Percentiles rank a stretch among this genome's conserved stretches.
Conservation (phyloP, 805 yeast genomes). For the Metschnikowia amazonensis region DNA sequence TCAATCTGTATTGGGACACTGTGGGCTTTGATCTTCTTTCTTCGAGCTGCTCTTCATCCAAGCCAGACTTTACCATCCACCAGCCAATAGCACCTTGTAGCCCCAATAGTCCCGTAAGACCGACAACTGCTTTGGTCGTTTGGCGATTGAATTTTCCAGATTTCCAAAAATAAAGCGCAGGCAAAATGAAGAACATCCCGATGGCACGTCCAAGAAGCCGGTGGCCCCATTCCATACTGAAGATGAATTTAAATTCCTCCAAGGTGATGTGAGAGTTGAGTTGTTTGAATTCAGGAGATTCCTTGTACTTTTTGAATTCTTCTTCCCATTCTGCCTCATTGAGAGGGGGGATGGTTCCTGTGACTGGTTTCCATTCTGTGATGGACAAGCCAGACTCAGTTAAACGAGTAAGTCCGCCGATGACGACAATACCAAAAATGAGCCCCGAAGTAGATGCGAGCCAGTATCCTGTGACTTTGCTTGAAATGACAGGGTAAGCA, state of each 20-base stretch:
- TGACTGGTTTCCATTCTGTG: constrained; percentile 98
- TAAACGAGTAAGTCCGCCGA: constrained; percentile 92
- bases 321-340: constrained; percentile 76
- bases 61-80: constrained; percentile 99
- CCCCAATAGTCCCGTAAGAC: constrained; percentile 75
- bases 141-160: constrained; percentile 62
- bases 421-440: constrained; percentile 92
- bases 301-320: constrained; percentile 77
- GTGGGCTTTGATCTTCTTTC: constrained; percentile 93
- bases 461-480: constrained; percentile 71
- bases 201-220: constrained; percentile 88
- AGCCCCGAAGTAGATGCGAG: constrained; percentile 80
- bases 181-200: constrained; percentile 77
- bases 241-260: constrained; percentile 92
- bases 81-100: constrained; percentile 96
- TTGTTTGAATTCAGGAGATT: constrained; percentile 87
- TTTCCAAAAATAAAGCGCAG: constrained; percentile 77
- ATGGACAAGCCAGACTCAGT: constrained; percentile 95
- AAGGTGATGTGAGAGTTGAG: constrained; percentile 84
- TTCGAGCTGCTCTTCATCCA: constrained; percentile 71
- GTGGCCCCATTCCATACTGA: constrained; percentile 97
- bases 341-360: constrained; percentile 91
- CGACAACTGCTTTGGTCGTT: constrained; percentile 63
- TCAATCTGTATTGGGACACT: constrained; percentile 89
- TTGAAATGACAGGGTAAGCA: constrained; percentile 19